These are phyloP conservation scores for Trichomonascus vanleenenianus DNA, from an alignment of 805 yeast species.

Conservation along the genomic window DNA sequence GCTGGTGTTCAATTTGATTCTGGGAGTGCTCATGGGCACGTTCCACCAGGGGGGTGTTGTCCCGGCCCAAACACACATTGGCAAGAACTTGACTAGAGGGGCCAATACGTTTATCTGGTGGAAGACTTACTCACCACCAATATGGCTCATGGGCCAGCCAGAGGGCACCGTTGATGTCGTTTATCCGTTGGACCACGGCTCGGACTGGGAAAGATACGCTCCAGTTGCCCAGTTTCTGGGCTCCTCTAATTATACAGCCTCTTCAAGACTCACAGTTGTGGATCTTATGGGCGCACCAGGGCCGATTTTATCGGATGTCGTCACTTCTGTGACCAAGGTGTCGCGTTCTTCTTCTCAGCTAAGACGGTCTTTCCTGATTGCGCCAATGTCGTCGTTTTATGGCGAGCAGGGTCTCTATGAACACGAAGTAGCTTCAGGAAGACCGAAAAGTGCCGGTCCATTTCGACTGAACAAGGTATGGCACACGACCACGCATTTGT, in stretches of 20 bases:
- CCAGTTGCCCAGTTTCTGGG: slow-evolving; percentile 12
- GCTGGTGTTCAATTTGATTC: slow-evolving; percentile 53
- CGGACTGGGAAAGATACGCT: slow-evolving; percentile 9
- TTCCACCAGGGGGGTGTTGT: slow-evolving; percentile 89
- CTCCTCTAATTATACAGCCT: slow-evolving; percentile 1
- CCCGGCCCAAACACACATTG: slow-evolving; percentile 41
- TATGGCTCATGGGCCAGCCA: slow-evolving; percentile 56
- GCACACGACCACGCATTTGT: slow-evolving; percentile 41
- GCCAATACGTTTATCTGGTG: slow-evolving; percentile 59
- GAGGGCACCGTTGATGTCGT: slow-evolving; percentile 19
- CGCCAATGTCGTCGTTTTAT: slow-evolving; percentile 20
- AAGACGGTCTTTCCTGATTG: slow-evolving; percentile 21
- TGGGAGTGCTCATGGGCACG: slow-evolving; percentile 66
- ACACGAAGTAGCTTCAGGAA: neutral
- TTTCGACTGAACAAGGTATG: slow-evolving; percentile 17
- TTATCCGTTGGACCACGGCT: slow-evolving; percentile 13
- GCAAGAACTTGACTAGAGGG: slow-evolving; percentile 17
- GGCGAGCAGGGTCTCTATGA: slow-evolving; percentile 1
- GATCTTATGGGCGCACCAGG: slow-evolving; percentile 45
- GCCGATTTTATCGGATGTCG: slow-evolving; percentile 22
- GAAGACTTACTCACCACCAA: slow-evolving; percentile 92
- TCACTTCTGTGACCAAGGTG: slow-evolving; percentile 9
- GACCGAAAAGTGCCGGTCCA: neutral
- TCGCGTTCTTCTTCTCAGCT: slow-evolving; percentile 1
- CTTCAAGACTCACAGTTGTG: slow-evolving; percentile 17